phyloP scores from a whole-genome alignment of 768 basidiomycete genomes.

The Phylloporus sp. region DNA sequence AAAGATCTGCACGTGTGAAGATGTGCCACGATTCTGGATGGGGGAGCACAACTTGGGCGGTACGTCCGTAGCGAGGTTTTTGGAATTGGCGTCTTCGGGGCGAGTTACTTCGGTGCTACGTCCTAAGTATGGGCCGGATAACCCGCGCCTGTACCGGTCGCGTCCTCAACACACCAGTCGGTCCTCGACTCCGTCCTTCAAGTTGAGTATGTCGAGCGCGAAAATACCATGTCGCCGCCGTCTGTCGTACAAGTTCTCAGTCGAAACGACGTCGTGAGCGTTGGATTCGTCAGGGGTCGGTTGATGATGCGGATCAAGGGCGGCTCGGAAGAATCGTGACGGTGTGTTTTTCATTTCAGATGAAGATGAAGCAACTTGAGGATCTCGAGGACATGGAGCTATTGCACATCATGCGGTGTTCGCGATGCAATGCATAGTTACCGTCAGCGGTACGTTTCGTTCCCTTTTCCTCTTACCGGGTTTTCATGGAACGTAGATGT shows the following conservation, averaged over 20 bases:
- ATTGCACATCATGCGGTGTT: slow-evolving; percentile 93
- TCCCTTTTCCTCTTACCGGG: no score
- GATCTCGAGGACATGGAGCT: slow-evolving; percentile 77
- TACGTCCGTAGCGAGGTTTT: slow-evolving; percentile 14
- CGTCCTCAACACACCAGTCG: slow-evolving; percentile 66
- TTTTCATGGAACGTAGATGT: slow-evolving; percentile 47
- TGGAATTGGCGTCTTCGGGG: slow-evolving; percentile 31
- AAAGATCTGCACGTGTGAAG: slow-evolving; percentile 92
- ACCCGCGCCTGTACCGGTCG: slow-evolving; percentile 81
- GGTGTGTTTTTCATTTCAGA: slow-evolving; percentile 47
- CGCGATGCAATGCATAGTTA: slow-evolving; percentile 91
- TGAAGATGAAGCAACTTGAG: slow-evolving; percentile 75
- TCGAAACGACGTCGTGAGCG: slow-evolving; percentile 83
- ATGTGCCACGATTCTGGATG: slow-evolving; percentile 92
- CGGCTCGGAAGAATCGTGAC: slow-evolving; percentile 72
- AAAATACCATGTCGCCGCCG: slow-evolving; percentile 82
- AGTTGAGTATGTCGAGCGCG: slow-evolving; percentile 72
- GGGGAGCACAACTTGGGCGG: slow-evolving; percentile 43
- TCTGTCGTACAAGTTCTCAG: slow-evolving; percentile 85
- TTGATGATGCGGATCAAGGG: slow-evolving; percentile 72
- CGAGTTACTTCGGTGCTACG: slow-evolving; percentile 71
- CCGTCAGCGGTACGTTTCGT: slow-evolving; percentile 63
- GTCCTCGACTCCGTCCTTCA: slow-evolving; percentile 72
- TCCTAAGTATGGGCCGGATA: slow-evolving; percentile 65
- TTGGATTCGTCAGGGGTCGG: slow-evolving; percentile 92